These are phyloP conservation scores for Boletus sp. DNA, from an alignment of 768 basidiomycete genomes.

Conservation along the genomic window DNA sequence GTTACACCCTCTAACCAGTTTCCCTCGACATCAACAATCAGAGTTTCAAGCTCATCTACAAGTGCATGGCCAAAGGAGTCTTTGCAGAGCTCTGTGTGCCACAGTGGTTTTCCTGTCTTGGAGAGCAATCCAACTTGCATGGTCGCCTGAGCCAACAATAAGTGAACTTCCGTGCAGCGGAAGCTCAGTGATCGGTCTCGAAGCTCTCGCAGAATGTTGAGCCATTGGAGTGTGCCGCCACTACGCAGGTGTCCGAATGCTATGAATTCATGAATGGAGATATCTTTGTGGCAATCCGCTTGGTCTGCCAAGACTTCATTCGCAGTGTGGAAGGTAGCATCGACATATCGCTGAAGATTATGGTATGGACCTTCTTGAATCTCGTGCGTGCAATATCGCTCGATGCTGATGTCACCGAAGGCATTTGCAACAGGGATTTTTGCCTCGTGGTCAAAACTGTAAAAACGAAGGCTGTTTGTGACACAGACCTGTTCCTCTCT, in stretches of 20 bases:
- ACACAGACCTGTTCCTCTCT: conserved; percentile 17
- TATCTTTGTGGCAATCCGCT: conserved; percentile 34
- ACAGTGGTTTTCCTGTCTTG: conserved; percentile 7
- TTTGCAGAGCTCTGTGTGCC: conserved; percentile 37
- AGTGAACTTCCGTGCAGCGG: conserved; percentile 36
- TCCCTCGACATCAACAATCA: conserved; percentile 31
- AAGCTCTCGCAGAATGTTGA: conserved; percentile 45
- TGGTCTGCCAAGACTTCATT: conserved; percentile 45
- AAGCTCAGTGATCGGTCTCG: conserved; percentile 37
- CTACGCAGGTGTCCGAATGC: conserved; percentile 44
- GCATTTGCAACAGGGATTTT: conserved; percentile 10
- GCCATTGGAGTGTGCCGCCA: conserved; percentile 47
- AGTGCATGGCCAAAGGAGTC: conserved; percentile 33
- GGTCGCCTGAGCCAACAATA: conserved; percentile 40
- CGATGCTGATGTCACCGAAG: conserved; percentile 14
- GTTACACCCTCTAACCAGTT: conserved; percentile 40
- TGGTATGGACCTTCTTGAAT: conserved; percentile 34
- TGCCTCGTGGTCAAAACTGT: conserved; percentile 24
- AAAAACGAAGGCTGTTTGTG: conserved; percentile 30
- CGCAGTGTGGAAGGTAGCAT: conserved; percentile 34
- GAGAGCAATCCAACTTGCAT: conserved; percentile 38
- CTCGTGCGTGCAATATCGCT: conserved; percentile 27
- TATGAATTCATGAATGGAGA: conserved; percentile 43
- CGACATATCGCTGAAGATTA: conserved; percentile 35
- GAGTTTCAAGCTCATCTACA: conserved; percentile 31